These are phyloP conservation scores for Epichloe sp. DNA, from an alignment of 2,329 filamentous ascomycete species.

Conservation along the genomic window DNA sequence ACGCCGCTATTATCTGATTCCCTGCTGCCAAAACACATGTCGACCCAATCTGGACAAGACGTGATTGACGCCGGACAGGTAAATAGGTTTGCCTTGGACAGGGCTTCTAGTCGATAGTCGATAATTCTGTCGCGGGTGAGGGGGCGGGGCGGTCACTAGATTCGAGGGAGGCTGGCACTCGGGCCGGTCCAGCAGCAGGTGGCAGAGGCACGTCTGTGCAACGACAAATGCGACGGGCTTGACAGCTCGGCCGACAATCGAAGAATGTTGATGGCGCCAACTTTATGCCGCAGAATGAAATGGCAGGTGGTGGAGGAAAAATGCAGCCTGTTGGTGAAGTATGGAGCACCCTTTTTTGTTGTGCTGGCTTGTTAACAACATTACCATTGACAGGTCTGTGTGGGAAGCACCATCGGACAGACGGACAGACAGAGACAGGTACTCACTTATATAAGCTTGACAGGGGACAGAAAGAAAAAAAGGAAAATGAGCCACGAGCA, in stretches of 20 bases:
- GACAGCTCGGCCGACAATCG: background rate
- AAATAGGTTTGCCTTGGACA: background rate
- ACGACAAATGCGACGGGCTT: background rate
- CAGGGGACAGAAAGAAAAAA: background rate
- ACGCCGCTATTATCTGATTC: slow-evolving; percentile 32
- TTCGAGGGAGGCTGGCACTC: background rate
- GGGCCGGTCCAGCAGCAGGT: background rate
- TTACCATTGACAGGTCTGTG: background rate
- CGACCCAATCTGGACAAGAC: background rate
- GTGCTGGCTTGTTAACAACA: background rate
- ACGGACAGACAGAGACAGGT: no score
- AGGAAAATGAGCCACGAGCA: background rate
- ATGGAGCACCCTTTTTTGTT: background rate
- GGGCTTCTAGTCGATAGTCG: background rate
- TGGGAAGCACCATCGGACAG: background rate
- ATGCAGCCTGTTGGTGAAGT: background rate
- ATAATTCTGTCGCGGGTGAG: background rate
- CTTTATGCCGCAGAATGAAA: background rate
- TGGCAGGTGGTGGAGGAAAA: background rate
- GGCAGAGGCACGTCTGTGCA: background rate
- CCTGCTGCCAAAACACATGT: slow-evolving; percentile 53
- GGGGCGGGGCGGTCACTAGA: background rate
- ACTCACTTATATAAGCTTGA: no score
- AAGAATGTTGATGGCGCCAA: background rate
- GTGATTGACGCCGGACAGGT: background rate